Evolutionary conservation across 805 yeast species (phyloP).

Genomic region (Cyberlindnera veronae): DNA sequence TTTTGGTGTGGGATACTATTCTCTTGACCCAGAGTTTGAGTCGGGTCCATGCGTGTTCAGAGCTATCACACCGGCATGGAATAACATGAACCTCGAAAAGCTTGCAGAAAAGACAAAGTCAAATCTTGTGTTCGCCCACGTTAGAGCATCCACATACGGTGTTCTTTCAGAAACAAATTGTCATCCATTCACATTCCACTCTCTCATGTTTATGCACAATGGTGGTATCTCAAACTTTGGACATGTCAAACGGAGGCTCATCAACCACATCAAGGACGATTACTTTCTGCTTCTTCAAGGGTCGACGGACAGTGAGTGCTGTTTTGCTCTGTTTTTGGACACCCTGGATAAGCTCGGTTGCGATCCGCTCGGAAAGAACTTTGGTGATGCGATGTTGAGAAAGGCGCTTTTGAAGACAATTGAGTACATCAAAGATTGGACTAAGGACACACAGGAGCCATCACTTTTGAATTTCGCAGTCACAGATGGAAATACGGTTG

Average conservation of each 20-base stretch:
- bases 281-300: conserved; percentile 85
- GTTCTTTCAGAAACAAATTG: conserved; percentile 93
- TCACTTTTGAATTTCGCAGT: conserved; percentile 90
- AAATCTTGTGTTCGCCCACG: conserved; percentile 86
- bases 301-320: conserved; percentile 93
- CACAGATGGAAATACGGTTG: conserved; percentile 85
- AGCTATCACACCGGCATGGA: conserved; percentile 99
- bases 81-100: conserved; percentile 83
- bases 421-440: conserved; percentile 75
- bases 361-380: conserved; percentile 54
- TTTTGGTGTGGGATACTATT: conserved; percentile 94
- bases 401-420: conserved; percentile 72
- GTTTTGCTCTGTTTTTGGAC: conserved; percentile 84
- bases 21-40: conserved; percentile 51
- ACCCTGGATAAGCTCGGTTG: conserved; percentile 70
- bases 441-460: conserved; percentile 70
- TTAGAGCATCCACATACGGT: conserved; percentile 94
- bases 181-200: conserved; percentile 89
- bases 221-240: conserved; percentile 81
- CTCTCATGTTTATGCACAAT: conserved; percentile 94
- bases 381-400: conserved; percentile 57
- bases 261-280: conserved; percentile 72
- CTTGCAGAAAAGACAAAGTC: conserved; percentile 87
- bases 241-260: conserved; percentile 66
- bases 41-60: conserved; percentile 88